These are phyloP conservation scores for Bruguiera parviflora DNA, from an alignment of 345 rosid species.

Conservation along the genomic window DNA sequence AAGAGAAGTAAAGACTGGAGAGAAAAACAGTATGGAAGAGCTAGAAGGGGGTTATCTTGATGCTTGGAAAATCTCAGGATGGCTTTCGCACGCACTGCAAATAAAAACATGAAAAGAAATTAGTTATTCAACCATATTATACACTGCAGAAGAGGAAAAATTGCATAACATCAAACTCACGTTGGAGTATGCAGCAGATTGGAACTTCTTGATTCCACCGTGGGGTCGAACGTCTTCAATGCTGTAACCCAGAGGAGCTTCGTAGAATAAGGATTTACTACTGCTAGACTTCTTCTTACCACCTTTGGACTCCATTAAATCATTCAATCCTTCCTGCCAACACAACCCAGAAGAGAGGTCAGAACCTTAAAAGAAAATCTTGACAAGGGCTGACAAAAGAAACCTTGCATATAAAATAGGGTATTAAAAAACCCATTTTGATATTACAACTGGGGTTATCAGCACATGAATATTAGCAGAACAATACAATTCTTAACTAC, in stretches of 20 bases:
- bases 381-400: background rate
- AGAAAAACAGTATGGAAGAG: conserved; percentile 4
- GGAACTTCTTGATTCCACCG: conserved; percentile 36
- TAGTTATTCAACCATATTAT: background rate
- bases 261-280: conserved; percentile 27
- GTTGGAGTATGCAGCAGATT: conserved; percentile 38
- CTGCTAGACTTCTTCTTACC: conserved; percentile 33
- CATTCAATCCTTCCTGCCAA: conserved; percentile 23
- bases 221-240: conserved; percentile 32
- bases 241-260: conserved; percentile 37
- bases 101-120: background rate
- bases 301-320: conserved; percentile 36
- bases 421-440: too few relatives aligned
- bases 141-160: background rate
- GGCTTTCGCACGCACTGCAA: conserved; percentile 28
- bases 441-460: too few relatives aligned
- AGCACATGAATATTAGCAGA: too few relatives aligned
- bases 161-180: conserved; percentile 10
- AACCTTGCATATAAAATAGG: background rate
- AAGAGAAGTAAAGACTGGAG: conserved; percentile 2
- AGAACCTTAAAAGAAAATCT: background rate
- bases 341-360: background rate
- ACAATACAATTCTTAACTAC: too few relatives aligned
- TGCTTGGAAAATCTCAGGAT: conserved; percentile 19
- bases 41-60: conserved; percentile 20